Percentiles rank a stretch among this genome's conserved stretches.
Conservation (phyloP, 768 basidiomycete genomes). For the Fomitopsis pulvina region DNA sequence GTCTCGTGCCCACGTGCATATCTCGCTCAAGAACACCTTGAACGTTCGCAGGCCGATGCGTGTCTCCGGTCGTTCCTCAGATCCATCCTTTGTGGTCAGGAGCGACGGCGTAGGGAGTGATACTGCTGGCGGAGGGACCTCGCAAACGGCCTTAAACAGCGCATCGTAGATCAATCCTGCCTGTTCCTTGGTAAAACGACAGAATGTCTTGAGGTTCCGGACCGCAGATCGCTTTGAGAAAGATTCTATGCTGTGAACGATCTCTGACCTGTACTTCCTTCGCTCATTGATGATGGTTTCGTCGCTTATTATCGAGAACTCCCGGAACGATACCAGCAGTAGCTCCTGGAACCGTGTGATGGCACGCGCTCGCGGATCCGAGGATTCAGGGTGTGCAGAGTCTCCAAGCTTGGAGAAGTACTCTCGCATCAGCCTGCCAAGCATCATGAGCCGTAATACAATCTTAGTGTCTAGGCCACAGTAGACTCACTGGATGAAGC, state of each 20-base stretch:
- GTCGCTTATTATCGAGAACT: conserved; percentile 94
- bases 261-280: conserved; percentile 77
- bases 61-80: conserved; percentile 81
- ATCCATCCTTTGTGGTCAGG: conserved; percentile 46
- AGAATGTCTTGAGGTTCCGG: conserved; percentile 75
- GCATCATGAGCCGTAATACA: background rate
- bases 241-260: conserved; percentile 87
- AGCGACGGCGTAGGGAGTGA: conserved; percentile 43
- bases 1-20: conserved; percentile 93
- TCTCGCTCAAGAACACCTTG: conserved; percentile 82
- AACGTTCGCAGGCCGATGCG: conserved; percentile 83
- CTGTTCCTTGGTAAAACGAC: conserved; percentile 82
- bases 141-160: conserved; percentile 76
- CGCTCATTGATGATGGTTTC: conserved; percentile 89
- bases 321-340: conserved; percentile 93
- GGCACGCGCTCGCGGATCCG: conserved; percentile 83
- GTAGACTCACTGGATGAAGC: conserved; percentile 77
- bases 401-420: conserved; percentile 93
- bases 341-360: conserved; percentile 98
- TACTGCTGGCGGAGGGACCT: conserved; percentile 54
- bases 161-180: conserved; percentile 89
- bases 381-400: conserved; percentile 86
- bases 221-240: conserved; percentile 91
- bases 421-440: conserved; percentile 77
- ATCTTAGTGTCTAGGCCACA: background rate